Evolutionary conservation across 106 monocot species (phyloP), one percentile per base, ranked within the genome.

Genomic region (Dendrobium catenatum): DNA sequence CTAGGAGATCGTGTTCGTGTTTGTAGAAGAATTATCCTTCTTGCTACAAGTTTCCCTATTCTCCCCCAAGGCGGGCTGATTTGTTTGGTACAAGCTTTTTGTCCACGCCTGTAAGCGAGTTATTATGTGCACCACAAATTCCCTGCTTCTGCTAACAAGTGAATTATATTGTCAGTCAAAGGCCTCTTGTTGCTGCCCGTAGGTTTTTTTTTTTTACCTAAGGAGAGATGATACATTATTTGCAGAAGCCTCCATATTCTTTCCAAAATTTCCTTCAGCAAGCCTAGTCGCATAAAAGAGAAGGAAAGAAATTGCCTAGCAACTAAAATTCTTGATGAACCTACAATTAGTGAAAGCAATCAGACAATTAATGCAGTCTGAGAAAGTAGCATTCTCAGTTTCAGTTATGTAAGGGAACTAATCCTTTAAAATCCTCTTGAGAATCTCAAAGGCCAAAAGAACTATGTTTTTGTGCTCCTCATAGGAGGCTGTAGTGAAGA

Each of bases 391-490:
- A 5, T 88, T 90, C 70, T 99, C 98, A 43, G 93, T 99, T 85
- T 95, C 95, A 67, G 95, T 99, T 77, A 99, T 99, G 79, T 90
- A 95, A 3, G 95, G 95, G 73, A 99, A 93, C 78, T 93, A 95
- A 83, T 99, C 98, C 78, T 93, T 74, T 55, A 99, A 87, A 90
- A 99, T 95, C 82, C 91, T 99, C 87, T 99, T 95, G 49, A 95
- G 89, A 58, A 95, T 93, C 87, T 99, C 98, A 81, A 99, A 99
- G 68, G 95, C 92, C 80, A 99, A 78, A 47, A 99, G 83, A 19
- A 99, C 95, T 70, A 99, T 99, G 76, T 91, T 99, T 78, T 99
- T 99, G 88, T 95, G 98, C 48, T 99, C 98, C 78, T 99, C 98
- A 76, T 91, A 91, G 55, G 98, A 95, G 68, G 98, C 98, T 54